Base-by-base conservation (phyloP, 257 asterid species). In the Rhazya stricta region DNA sequence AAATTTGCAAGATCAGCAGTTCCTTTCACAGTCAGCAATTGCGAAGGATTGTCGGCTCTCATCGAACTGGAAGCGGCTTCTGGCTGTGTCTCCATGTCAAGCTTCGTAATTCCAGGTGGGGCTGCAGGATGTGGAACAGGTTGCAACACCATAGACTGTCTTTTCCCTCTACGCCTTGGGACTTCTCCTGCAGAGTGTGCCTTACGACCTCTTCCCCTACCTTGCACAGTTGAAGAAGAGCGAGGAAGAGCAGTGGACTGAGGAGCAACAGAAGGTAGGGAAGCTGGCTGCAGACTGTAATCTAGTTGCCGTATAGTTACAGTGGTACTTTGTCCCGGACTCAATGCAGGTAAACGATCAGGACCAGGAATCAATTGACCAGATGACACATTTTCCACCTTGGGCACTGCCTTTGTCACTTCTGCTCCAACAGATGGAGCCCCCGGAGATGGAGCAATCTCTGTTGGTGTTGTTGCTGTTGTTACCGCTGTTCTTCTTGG, bases 151-250 rank as follows among this genome's bases (percentile, higher is more conserved):
- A 69, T 27, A 50, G 77, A 74, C 81, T 85, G 93, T 79, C 82
- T 91, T 84, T 86, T 94, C 43, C 97, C 97, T 58, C 94, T 81
- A 74, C 90, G 93, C 80, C 91, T 83, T 67, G 93, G 85, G 63
- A 88, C 83, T 83, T 91, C 98, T 82, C 88, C 96, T 18, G 79
- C 89, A 75, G 79, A 75, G 74, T 82, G 89, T 78, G 86, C 65
- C 74, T 88, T 90, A 54, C 93, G 88, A 46, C 96, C 97, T 78
- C 86, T 81, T 62, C 96, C 97, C 81, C 96, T 81, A 66, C 96
- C 96, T 81, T 88, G 89, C 74, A 82, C 94, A 67, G 89, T 78
- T 61, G 88, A 56, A 43, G 89, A 73, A 67, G 88, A 84, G 69
- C 74, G 53, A 54, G 90, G 68, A 78, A 72, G 78, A 68, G 83